phyloP scores from a whole-genome alignment of 2,329 filamentous ascomycete species.

The Fusarium humuli region DNA sequence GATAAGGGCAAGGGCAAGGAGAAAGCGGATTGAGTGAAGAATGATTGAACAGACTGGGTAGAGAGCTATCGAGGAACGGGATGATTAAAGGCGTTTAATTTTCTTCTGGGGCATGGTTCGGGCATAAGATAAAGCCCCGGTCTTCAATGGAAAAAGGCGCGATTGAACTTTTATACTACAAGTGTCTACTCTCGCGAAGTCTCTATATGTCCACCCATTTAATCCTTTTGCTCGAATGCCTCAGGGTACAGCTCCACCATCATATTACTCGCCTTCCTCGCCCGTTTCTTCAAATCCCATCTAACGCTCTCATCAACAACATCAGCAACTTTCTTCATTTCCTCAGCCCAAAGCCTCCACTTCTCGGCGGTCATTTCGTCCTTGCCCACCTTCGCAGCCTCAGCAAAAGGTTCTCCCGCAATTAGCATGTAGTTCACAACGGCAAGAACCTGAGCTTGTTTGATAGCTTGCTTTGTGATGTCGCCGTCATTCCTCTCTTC shows the following conservation, averaged over 20 bases:
- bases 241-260: conserved; percentile 26
- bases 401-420: not conserved
- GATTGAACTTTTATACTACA: not conserved
- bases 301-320: fast-evolving
- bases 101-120: not conserved
- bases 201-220: fast-evolving
- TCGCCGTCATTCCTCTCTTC: not conserved
- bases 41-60: not conserved
- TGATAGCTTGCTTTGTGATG: fast-evolving
- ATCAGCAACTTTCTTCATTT: not conserved
- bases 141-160: not conserved
- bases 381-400: not conserved
- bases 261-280: not conserved
- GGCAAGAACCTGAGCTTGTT: not conserved
- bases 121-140: not conserved
- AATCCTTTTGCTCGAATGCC: not conserved
- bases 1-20: not conserved
- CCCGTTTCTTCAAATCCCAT: not conserved
- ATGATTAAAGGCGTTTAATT: not conserved
- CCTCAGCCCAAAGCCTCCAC: conserved; percentile 17
- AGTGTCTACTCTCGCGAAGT: not conserved
- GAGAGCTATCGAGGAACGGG: not conserved
- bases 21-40: not conserved
- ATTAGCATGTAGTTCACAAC: conserved; percentile 9
- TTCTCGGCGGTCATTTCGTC: not conserved